phyloP scores from a whole-genome alignment of 2,329 filamentous ascomycete genomes.

The Colletotrichum destructivum region DNA sequence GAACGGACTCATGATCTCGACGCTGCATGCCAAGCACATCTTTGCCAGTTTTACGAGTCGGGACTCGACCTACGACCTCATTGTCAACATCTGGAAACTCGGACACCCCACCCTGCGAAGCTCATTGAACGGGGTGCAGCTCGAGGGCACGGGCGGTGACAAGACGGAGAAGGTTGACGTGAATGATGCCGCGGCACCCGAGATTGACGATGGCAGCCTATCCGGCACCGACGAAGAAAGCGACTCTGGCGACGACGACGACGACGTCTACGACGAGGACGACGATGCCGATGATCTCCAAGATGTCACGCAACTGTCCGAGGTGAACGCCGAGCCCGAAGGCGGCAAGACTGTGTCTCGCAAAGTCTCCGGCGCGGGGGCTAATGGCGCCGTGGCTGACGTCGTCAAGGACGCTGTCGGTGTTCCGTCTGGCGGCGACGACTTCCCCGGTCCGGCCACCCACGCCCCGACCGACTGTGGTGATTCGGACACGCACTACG shows the following conservation, averaged over 20 bases:
- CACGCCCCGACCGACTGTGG: slow-evolving; percentile 90
- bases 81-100: slow-evolving; percentile 98
- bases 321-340: slow-evolving; percentile 64
- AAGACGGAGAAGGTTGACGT: slow-evolving; percentile 88
- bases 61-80: slow-evolving; percentile 96
- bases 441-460: slow-evolving; percentile 87
- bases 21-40: slow-evolving; percentile 92
- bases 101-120: slow-evolving; percentile 93
- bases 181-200: slow-evolving; percentile 48
- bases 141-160: slow-evolving; percentile 87
- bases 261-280: slow-evolving; percentile 84
- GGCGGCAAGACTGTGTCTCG: slow-evolving; percentile 76
- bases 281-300: slow-evolving; percentile 78
- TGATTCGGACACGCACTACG: slow-evolving; percentile 84
- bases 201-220: slow-evolving; percentile 63
- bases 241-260: slow-evolving; percentile 74
- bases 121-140: slow-evolving; percentile 87
- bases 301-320: slow-evolving; percentile 55
- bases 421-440: slow-evolving; percentile 61
- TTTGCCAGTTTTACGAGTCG: slow-evolving; percentile 96
- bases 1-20: slow-evolving; percentile 97
- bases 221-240: slow-evolving; percentile 72
- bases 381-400: slow-evolving; percentile 62
- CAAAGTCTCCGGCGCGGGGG: slow-evolving; percentile 77
- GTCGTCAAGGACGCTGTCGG: slow-evolving; percentile 65